Base-by-base conservation (phyloP, 768 basidiomycete genomes). In the Amylocystis lapponica region DNA sequence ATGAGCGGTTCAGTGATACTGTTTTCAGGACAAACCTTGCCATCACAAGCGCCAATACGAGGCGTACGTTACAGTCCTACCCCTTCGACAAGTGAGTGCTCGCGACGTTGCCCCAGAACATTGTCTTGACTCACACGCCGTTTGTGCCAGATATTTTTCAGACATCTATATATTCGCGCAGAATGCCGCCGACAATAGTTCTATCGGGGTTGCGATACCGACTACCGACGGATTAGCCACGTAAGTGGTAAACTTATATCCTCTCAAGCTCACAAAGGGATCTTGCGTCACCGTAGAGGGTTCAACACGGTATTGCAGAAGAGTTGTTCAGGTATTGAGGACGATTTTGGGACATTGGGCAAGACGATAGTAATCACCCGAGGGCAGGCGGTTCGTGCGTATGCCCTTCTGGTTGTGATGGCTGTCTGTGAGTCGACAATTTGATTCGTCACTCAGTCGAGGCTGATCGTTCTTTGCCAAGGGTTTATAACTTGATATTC, bases 31-130 rank as follows among this genome's bases (percentile, higher is more conserved):
- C 50, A 4, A 38, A 47, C 12, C 46, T 51, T 19, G 43, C 43
- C 8, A 45, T 51, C 19, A 41, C 43, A 3, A 47, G 47, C 30
- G 46, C 25, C 36, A 39, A 44, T 12, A 40, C 41, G 3, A 36
- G 43, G 3, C 50, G 50, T 11, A 41, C 50, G 5, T 34, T 40
- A 3, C 50, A 51, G 22, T 44, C 50, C 1, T 51, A 51, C 29
- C 50, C 50, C 2, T 51, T 47, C 32, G 50, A 51, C 30, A 45
- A 51, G 50, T 47, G 42, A 37, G 50, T n/a, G n/a, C n/a, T n/a
- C n/a, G n/a, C n/a, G n/a, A n/a, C n/a, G 5, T 4, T 36, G n/a
- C 23, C 4, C 29, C 2, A 6, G 12, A 30, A 23, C n/a, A n/a
- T n/a, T 4, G 36, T n/a, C 25, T 27, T 1, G 19, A 13, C 13